A percentile compares a stretch with the other conserved stretches of the same genome.
phyloP scores from a whole-genome alignment of 139 green algal genomes.

The Spirogloea muscicola region DNA sequence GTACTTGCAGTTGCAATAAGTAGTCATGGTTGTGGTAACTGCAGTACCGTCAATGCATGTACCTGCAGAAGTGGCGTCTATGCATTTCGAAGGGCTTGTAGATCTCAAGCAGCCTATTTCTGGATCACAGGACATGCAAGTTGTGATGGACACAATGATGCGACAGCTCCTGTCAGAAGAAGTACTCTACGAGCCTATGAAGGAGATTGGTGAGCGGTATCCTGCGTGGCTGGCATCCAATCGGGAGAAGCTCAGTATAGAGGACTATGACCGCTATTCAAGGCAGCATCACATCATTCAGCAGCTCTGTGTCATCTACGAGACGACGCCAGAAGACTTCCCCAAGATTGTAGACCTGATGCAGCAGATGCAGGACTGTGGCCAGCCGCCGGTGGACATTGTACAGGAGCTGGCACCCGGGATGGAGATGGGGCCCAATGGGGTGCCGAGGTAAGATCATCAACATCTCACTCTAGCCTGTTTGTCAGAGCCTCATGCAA shows the following conservation, averaged over 20 bases:
- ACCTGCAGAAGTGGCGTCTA: too few relatives aligned
- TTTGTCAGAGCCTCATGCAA: not conserved
- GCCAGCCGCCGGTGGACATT: conserved; percentile 51
- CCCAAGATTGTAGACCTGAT: conserved; percentile 42
- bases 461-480: not conserved
- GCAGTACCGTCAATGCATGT: too few relatives aligned
- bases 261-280: conserved; percentile 42
- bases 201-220: conserved; percentile 48
- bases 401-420: conserved; percentile 51
- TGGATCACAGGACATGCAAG: conserved; percentile 44
- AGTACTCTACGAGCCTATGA: conserved; percentile 52
- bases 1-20: too few relatives aligned
- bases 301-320: conserved; percentile 37
- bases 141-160: conserved; percentile 53
- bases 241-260: conserved; percentile 15
- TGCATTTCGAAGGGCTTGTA: too few relatives aligned
- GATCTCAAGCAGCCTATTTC: too few relatives aligned
- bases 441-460: conserved; percentile 37
- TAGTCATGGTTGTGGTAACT: too few relatives aligned
- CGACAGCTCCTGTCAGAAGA: conserved; percentile 55
- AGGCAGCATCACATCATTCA: conserved; percentile 42
- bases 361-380: conserved; percentile 54
- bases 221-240: conserved; percentile 49
- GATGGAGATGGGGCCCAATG: conserved; percentile 44
- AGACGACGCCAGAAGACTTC: conserved; percentile 37